Evolutionary conservation across 805 yeast genomes (phyloP).

Genomic region (Sugiyamaella chiloensis): DNA sequence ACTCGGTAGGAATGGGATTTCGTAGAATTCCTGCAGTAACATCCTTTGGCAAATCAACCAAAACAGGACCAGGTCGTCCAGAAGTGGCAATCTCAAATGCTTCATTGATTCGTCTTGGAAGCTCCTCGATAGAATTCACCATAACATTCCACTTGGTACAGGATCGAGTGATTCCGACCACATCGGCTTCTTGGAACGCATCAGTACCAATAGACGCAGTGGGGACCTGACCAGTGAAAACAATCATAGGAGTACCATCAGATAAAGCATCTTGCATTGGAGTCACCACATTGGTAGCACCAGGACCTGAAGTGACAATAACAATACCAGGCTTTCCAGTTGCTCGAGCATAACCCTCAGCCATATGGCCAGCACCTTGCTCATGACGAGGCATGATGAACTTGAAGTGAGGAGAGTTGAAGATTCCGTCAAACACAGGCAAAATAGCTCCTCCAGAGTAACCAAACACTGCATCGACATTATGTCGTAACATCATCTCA

Average conservation of each 20-base stretch:
- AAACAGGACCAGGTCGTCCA: slow-evolving; percentile 98
- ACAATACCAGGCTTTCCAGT: slow-evolving; percentile 97
- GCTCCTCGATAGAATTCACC: slow-evolving; percentile 92
- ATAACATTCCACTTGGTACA: slow-evolving; percentile 99
- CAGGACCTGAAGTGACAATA: slow-evolving; percentile 98
- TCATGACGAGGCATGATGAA: slow-evolving; percentile 95
- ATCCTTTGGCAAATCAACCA: slow-evolving; percentile 96
- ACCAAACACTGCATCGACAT: slow-evolving; percentile 94
- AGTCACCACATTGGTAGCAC: slow-evolving; percentile 97
- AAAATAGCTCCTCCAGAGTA: slow-evolving; percentile 99
- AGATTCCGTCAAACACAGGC: slow-evolving; percentile 96
- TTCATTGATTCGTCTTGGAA: slow-evolving; percentile 94
- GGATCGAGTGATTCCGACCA: slow-evolving; percentile 91
- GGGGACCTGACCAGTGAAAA: slow-evolving; percentile 96
- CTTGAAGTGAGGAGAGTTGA: slow-evolving; percentile 81
- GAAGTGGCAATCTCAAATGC: slow-evolving; percentile 95
- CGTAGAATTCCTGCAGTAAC: slow-evolving; percentile 90
- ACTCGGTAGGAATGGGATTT: slow-evolving; percentile 86
- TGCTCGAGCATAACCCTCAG: slow-evolving; percentile 97
- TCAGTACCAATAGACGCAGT: slow-evolving; percentile 96
- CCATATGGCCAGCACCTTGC: slow-evolving; percentile 99
- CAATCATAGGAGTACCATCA: slow-evolving; percentile 96
- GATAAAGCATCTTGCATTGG: slow-evolving; percentile 97
- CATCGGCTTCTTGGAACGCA: slow-evolving; percentile 99
- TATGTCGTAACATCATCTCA: slow-evolving; percentile 96